Evolutionary conservation across 352 stramenopile species (phyloP), one percentile per base, ranked within the genome.

Genomic region (Globisporangium polare): DNA sequence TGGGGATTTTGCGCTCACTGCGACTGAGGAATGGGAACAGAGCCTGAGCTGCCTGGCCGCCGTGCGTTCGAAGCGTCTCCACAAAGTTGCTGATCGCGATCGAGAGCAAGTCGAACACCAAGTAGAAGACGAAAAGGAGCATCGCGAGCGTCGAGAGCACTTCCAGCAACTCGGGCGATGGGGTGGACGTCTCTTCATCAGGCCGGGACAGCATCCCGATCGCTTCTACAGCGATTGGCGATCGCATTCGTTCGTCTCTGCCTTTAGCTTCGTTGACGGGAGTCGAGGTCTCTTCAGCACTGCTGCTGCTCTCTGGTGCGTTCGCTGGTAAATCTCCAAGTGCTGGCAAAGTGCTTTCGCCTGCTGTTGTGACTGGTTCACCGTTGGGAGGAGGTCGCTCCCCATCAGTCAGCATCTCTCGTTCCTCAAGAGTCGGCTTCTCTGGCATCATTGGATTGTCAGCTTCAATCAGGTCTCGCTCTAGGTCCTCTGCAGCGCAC

Each of bases 41-140:
- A 27, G 7, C 15, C 24, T 53, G 46, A 22, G 29, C 24, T n/a
- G 9, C 46, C 18, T 53, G 22, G 15, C 6, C 26, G 24, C 37
- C 29, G n/a, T 8, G 35, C 12, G 22, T 26, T 27, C 6, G 62
- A 12, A 52, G 22, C 3, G 17, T 22, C 1, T 60, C 18, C n/a
- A 58, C 35, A 6, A 61, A 8, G 50, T 63, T 51, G 3, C 46
- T 63, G 29, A 66, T 41, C 22, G 33, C 55, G 1, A 67, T 62
- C 12, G 63, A 42, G 18, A 66, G 35, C 12, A 73, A 27, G 29
- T 75, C 67, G 27, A 78, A 37, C 22, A 49, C 35, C 26, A 78
- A 27, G 49, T 73, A 75, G 12, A 63, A 15, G 20, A 71, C 63
- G 22, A 65, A 68, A 13, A 78, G 49, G 13, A 67, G 33, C 50